These are phyloP conservation scores for Rehmannia glutinosa DNA, from an alignment of 257 asterid species.

Conservation along the genomic window DNA sequence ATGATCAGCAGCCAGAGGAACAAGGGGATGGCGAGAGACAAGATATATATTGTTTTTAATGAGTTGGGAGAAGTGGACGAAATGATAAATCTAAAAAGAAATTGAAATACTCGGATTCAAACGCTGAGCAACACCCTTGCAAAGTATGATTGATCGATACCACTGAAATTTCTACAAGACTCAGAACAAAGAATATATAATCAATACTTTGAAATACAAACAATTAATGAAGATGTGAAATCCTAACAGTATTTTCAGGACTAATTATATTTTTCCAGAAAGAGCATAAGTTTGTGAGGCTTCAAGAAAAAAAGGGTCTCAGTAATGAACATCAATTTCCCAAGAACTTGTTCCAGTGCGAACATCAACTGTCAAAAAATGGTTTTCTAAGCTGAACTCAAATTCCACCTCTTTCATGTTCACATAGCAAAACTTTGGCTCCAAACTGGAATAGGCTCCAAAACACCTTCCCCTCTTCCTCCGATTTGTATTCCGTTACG, in stretches of 20 bases:
- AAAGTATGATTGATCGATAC: too few relatives aligned
- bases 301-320: constrained; percentile 13
- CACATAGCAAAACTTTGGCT: constrained; percentile 40
- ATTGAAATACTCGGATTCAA: too few relatives aligned
- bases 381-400: constrained; percentile 23
- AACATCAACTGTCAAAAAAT: constrained; percentile 35
- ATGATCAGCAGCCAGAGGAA: background rate
- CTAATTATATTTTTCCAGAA: background rate
- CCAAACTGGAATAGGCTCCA: constrained; percentile 44
- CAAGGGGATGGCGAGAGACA: too few relatives aligned
- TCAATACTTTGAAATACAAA: too few relatives aligned
- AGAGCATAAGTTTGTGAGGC: background rate
- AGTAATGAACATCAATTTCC: constrained; percentile 42
- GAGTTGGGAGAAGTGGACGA: too few relatives aligned
- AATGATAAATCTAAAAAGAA: too few relatives aligned
- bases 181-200: too few relatives aligned
- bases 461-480: constrained; percentile 49
- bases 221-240: too few relatives aligned
- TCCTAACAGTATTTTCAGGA: too few relatives aligned
- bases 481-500: constrained; percentile 19
- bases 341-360: constrained; percentile 38
- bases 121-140: too few relatives aligned
- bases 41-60: too few relatives aligned
- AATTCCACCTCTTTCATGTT: constrained; percentile 28
- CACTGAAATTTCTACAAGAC: too few relatives aligned